Base-by-base conservation (phyloP, 2,329 filamentous ascomycete genomes). In the Colletotrichum filicis region DNA sequence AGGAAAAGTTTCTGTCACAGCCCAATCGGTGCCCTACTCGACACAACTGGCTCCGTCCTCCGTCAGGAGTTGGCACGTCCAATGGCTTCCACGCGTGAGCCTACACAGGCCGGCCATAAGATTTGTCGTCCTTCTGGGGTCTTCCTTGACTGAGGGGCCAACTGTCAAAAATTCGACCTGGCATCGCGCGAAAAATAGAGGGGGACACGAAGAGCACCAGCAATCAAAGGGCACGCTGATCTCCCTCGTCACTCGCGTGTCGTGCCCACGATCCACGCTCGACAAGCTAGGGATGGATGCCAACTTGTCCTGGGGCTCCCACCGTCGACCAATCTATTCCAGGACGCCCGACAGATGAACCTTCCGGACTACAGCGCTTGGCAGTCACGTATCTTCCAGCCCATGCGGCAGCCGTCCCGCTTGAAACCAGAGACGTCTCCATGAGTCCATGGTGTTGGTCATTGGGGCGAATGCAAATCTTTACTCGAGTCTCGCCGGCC, bases 21-120 rank as follows among this genome's bases (percentile, higher is more conserved):
- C 79, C 79, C 78, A 80, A 81, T 77, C 65, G 77, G 74, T 79
- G 76, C 77, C 78, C 76, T 75, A 75, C 68, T 65, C 75, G 66
- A 69, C 72, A 65, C 59, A 59, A 67, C 73, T 71, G 66, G 73
- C 71, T 59, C 66, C 55, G 42, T 67, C 46, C 66, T 49, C 65
- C 58, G 60, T 56, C 64, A 56, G 22, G 53, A 70, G 68, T 72
- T 72, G 68, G 68, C 68, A 72, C 28, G 28, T 62, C 71, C 71
- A 74, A 74, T 74, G 71, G 59, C 68, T 63, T 63, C 28, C 57
- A 58, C 62, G 52, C 71, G 63, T 37, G 53, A 42, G 71, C 57
- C 58, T 49, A 26, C 67, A 72, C 57, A 42, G 62, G 32, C 60
- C 49, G 56, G 57, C 65, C 66, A 60, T 69, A 64, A 70, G 61